Evolutionary conservation across 2,329 filamentous ascomycete species (phyloP), one percentile per base, ranked within the genome.

Genomic region (Simplicillium sp.): DNA sequence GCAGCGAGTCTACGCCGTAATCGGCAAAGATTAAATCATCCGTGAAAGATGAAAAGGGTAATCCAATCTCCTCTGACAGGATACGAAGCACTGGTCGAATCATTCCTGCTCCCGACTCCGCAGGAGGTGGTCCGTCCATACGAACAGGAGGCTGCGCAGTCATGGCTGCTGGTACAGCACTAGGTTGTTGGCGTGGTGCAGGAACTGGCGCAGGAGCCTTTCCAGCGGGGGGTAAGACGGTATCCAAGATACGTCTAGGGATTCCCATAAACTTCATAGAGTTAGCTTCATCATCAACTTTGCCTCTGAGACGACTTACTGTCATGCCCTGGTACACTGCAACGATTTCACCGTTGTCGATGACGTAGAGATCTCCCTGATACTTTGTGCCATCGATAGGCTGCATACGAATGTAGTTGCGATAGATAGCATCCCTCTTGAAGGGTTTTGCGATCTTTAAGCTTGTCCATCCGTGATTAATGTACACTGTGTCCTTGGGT

Each of bases 231-330:
- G 20, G 20, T 6, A 25, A 9, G 9, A 25, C 20, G 5, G 20
- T 25, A 25, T 25, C 20, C 20, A 25, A 25, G 20, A 25, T 25
- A 9, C 20, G 20, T 6, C 20, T 5, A 25, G 20, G 20, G 9
- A 25, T 25, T 25, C 20, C 20, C 20, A 25, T 25, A 25, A 25
- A 25, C 20, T 25, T 25, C 6, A 6, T 25, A 9, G 9, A 6
- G 20, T 25, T 25, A 25, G 20, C 20, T 25, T 25, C 9, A 25
- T 25, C 9, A 25, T 25, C 20, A 25, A 25, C 9, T 5, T 5
- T 25, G 5, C 9, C 9, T 67, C 51, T 73, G 74, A 51, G 80
- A 78, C 34, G 79, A 78, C 78, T 73, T 66, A 84, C 83, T 57
- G 76, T 77, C 48, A 83, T 68, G 35, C 78, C 77, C 37, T 66